Conservation (phyloP, 306 rosid genomes). For the Cicer bijugum region DNA sequence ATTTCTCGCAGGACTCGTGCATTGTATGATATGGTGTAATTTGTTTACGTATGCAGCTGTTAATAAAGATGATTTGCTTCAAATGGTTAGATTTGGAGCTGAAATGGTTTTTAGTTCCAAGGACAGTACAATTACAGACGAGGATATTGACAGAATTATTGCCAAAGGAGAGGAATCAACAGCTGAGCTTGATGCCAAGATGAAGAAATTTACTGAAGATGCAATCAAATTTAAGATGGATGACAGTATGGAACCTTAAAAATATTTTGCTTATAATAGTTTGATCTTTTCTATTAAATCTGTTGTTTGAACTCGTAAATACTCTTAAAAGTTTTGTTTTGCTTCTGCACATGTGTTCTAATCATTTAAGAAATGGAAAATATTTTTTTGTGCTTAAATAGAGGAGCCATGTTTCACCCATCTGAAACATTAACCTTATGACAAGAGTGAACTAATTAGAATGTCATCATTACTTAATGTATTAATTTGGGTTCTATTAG, state of each 20-base stretch:
- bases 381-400: constrained; percentile 3
- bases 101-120: constrained; percentile 99
- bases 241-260: constrained; percentile 65
- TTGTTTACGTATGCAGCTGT: constrained; percentile 69
- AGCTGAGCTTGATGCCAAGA: constrained; percentile 97
- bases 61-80: constrained; percentile 94
- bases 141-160: constrained; percentile 95
- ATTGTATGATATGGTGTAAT: constrained; percentile 22
- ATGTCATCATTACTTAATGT: constrained; percentile 1
- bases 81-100: constrained; percentile 98
- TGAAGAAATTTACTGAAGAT: constrained; percentile 99
- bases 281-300: constrained; percentile 3
- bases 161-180: constrained; percentile 99
- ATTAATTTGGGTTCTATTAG: constrained; percentile 6
- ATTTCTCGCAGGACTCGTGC: background rate
- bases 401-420: constrained; percentile 34
- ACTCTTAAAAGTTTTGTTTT: background rate
- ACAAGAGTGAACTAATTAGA: background rate
- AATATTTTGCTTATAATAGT: constrained; percentile 1
- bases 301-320: constrained; percentile 1
- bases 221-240: constrained; percentile 99
- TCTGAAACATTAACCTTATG: constrained; percentile 9
- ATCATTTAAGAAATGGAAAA: constrained; percentile 18
- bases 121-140: constrained; percentile 95
- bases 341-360: background rate